Evolutionary conservation across 2,329 filamentous ascomycete species (phyloP).

Genomic region (Sporothrix brasiliensis): DNA sequence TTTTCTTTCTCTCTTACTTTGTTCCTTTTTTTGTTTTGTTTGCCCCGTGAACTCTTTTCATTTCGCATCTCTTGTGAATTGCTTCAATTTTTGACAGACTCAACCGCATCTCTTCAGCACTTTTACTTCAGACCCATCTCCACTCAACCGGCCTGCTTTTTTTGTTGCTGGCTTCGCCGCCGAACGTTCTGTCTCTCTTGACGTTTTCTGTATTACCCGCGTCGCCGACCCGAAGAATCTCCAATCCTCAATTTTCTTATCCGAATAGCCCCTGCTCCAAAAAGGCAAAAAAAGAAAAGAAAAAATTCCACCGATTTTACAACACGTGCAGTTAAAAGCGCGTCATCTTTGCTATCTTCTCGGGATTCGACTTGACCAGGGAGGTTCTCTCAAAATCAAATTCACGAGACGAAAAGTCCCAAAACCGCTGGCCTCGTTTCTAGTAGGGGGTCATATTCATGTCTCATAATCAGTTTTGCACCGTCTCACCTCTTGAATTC

Average conservation of each 20-base stretch:
- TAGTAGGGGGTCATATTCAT: conserved; percentile 32
- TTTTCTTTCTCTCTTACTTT: not conserved
- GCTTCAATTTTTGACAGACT: conserved; percentile 2
- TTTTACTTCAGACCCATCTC: conserved; percentile 34
- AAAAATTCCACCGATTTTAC: not conserved
- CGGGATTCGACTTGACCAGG: not conserved
- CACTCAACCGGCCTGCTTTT: conserved; percentile 32
- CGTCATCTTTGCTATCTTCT: not conserved
- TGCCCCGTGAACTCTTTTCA: conserved; percentile 1
- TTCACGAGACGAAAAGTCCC: not conserved
- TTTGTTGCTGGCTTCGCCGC: not conserved
- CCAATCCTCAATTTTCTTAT: not conserved
- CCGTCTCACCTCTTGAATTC: conserved; percentile 30
- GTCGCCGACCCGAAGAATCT: conserved; percentile 10
- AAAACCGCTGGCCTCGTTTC: conserved; percentile 1
- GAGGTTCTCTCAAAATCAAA: not conserved
- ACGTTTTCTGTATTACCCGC: not conserved
- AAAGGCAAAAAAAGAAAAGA: not conserved
- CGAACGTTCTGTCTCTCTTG: not conserved
- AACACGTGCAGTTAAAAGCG: conserved; percentile 14
- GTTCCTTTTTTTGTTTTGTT: not conserved
- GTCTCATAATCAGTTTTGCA: conserved; percentile 27
- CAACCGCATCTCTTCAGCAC: not conserved
- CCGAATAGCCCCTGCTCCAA: not conserved
- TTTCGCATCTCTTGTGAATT: conserved; percentile 15